These are phyloP conservation scores for Drechmeria coniospora DNA, from an alignment of 2,329 filamentous ascomycete species.

Conservation along the genomic window DNA sequence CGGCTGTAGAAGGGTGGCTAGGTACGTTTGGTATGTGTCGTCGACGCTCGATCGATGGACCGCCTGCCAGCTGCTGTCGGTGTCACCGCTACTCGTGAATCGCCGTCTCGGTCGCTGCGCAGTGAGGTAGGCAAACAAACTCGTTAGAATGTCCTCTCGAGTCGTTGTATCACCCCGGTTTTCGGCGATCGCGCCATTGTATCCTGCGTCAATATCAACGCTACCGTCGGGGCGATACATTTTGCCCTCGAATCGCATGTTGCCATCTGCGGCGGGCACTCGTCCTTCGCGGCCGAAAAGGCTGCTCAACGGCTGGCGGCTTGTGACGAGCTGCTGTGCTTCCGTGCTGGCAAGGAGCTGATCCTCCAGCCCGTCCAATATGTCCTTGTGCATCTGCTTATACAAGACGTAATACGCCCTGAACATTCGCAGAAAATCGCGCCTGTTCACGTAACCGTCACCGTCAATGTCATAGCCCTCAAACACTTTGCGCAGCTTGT, in stretches of 20 bases:
- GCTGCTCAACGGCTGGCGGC: conserved; percentile 60
- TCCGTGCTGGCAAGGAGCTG: conserved; percentile 62
- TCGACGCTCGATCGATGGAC: conserved; percentile 15
- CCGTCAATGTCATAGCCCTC: conserved; percentile 81
- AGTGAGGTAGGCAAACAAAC: conserved; percentile 28
- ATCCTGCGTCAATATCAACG: conserved; percentile 44
- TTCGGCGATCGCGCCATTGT: conserved; percentile 38
- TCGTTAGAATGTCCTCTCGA: conserved; percentile 44
- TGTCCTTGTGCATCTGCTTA: conserved; percentile 76
- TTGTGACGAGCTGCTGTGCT: conserved; percentile 59
- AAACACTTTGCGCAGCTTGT: conserved; percentile 61
- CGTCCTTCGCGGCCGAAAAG: conserved; percentile 58
- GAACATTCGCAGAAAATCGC: conserved; percentile 84
- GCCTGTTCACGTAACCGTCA: conserved; percentile 71
- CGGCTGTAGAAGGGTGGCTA: conserved; percentile 28
- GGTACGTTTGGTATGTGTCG: conserved; percentile 23
- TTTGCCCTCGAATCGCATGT: conserved; percentile 48
- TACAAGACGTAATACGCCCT: conserved; percentile 83
- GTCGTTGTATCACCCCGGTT: conserved; percentile 44
- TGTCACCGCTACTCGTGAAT: conserved; percentile 14
- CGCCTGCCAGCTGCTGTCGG: conserved; percentile 20
- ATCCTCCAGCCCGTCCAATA: conserved; percentile 62
- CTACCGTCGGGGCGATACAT: conserved; percentile 46
- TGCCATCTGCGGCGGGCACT: conserved; percentile 47
- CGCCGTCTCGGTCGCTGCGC: conserved; percentile 14